Evolutionary conservation across 2,329 filamentous ascomycete species (phyloP).

Genomic region (Atkinsonella hypoxylon): DNA sequence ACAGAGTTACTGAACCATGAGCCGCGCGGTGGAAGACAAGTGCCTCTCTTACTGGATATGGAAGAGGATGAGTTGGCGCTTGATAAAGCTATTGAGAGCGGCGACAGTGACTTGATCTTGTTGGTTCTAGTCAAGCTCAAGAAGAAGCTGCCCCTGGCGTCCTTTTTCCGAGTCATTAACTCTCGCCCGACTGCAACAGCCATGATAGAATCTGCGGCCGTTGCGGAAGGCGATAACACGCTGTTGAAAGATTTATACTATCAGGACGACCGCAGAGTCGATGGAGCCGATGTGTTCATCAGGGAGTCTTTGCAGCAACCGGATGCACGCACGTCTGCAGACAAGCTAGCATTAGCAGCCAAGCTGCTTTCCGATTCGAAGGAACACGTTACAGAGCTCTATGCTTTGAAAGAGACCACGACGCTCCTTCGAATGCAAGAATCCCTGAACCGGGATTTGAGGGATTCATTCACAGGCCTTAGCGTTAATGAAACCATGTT

Average conservation of each 20-base stretch:
- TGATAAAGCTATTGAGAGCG: slow-evolving; percentile 92
- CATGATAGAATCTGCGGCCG: slow-evolving; percentile 74
- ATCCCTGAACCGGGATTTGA: slow-evolving; percentile 71
- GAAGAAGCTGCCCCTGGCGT: slow-evolving; percentile 78
- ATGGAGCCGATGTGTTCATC: slow-evolving; percentile 79
- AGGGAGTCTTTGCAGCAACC: slow-evolving; percentile 69
- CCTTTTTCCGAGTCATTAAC: slow-evolving; percentile 88
- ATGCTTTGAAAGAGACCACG: slow-evolving; percentile 66
- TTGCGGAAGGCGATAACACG: slow-evolving; percentile 56
- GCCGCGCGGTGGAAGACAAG: slow-evolving; percentile 87
- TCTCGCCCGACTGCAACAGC: slow-evolving; percentile 74
- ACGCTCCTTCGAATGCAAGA: slow-evolving; percentile 79
- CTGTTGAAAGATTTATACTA: slow-evolving; percentile 94
- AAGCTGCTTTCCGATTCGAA: slow-evolving; percentile 77
- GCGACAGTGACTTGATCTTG: slow-evolving; percentile 86
- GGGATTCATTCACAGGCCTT: slow-evolving; percentile 65
- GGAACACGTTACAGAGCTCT: slow-evolving; percentile 63
- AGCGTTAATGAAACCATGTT: slow-evolving; percentile 88
- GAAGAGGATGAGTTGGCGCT: slow-evolving; percentile 90
- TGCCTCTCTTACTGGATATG: slow-evolving; percentile 85
- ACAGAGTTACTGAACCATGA: slow-evolving; percentile 89
- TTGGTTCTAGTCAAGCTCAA: slow-evolving; percentile 80
- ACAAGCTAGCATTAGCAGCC: slow-evolving; percentile 79
- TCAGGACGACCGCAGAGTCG: slow-evolving; percentile 82
- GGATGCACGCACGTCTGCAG: slow-evolving; percentile 55